Evolutionary conservation across 192 early-diverging fungal genomes (phyloP).

Genomic region (Podila verticillata): DNA sequence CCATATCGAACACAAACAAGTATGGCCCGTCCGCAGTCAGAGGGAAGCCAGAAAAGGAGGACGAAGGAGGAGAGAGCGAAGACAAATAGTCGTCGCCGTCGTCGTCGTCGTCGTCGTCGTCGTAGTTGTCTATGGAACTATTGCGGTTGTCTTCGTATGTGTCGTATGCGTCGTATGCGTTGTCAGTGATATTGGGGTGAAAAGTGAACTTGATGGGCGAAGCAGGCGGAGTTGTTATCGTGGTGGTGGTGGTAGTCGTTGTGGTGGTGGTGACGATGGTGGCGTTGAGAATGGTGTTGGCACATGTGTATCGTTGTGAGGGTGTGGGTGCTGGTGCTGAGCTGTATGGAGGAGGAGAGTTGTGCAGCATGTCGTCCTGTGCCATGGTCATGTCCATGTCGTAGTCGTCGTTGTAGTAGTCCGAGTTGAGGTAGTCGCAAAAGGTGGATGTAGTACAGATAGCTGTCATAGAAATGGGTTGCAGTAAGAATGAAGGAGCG

Average conservation of each 20-base stretch:
- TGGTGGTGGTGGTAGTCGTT: constrained; percentile 1
- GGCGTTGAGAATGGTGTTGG: not conserved
- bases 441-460: not conserved
- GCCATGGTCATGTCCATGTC: not conserved
- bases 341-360: not conserved
- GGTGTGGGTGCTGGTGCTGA: not conserved
- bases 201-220: not conserved
- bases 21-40: constrained; percentile 17
- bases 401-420: not conserved
- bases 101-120: not conserved
- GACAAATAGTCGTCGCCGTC: not conserved
- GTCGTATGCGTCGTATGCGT: too few relatives aligned
- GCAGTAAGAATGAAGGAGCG: not conserved
- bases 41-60: not conserved
- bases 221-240: not conserved
- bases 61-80: not conserved
- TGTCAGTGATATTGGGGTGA: not conserved
- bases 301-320: not conserved
- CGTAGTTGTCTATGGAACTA: not conserved
- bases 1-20: constrained; percentile 22
- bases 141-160: not conserved
- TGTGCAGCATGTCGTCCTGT: not conserved
- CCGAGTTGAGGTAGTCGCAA: not conserved
- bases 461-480: not conserved
- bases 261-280: not conserved